Evolutionary conservation across 805 yeast genomes (phyloP).

Genomic region (Pichia phayaonensis): DNA sequence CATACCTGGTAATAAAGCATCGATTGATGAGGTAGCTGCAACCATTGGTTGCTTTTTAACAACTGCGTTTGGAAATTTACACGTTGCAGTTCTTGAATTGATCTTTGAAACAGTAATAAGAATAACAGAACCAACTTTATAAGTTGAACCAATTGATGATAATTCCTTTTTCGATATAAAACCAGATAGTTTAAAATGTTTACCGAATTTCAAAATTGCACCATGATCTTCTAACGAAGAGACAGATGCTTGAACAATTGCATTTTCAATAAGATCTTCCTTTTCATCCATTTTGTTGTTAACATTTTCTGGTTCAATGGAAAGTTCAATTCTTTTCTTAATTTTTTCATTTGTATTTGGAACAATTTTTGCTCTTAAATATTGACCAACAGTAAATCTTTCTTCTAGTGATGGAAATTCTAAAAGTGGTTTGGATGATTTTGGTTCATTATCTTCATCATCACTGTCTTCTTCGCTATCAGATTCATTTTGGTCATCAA

Average conservation of each 20-base stretch:
- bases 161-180: slow-evolving; percentile 71
- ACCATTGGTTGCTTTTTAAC: slow-evolving; percentile 43
- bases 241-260: slow-evolving; percentile 68
- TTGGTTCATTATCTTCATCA: slow-evolving; percentile 19
- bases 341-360: slow-evolving; percentile 33
- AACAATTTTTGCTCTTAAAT: slow-evolving; percentile 76
- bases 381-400: slow-evolving; percentile 67
- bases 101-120: slow-evolving; percentile 50
- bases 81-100: slow-evolving; percentile 50
- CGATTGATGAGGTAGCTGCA: slow-evolving; percentile 59
- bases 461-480: slow-evolving; percentile 25
- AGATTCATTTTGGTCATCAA: slow-evolving; percentile 43
- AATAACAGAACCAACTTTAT: slow-evolving; percentile 57
- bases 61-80: slow-evolving; percentile 37
- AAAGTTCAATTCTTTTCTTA: slow-evolving; percentile 60
- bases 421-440: slow-evolving; percentile 22
- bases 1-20: slow-evolving; percentile 81
- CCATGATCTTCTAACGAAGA: slow-evolving; percentile 91
- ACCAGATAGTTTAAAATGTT: slow-evolving; percentile 44
- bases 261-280: slow-evolving; percentile 59
- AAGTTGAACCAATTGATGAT: slow-evolving; percentile 7
- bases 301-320: slow-evolving; percentile 66
- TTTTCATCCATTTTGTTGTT: slow-evolving; percentile 50
- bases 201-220: slow-evolving; percentile 65
- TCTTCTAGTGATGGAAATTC: slow-evolving; percentile 50